Evolutionary conservation across 305 asterid genomes (phyloP).

Genomic region (Fraxinus sp.): DNA sequence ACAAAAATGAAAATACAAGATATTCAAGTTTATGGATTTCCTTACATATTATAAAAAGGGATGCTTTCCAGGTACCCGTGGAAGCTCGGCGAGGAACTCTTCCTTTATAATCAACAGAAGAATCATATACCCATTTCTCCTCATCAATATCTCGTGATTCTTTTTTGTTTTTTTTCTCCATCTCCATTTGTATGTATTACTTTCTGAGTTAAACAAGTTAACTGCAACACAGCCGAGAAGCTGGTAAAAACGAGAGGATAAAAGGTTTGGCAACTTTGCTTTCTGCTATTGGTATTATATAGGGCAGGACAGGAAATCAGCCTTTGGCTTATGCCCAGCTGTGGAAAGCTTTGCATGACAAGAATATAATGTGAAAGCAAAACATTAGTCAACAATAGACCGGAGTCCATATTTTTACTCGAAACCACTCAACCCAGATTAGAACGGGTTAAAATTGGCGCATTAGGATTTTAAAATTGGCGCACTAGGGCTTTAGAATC

Average conservation of each 20-base stretch:
- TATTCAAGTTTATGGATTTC: neutral
- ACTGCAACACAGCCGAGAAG: neutral
- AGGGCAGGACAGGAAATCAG: neutral
- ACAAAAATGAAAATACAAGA: neutral
- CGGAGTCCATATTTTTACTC: neutral
- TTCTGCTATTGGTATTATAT: neutral
- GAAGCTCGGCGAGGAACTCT: constrained; percentile 63
- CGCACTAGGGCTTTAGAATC: neutral
- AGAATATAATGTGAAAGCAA: neutral
- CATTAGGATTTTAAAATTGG: no score
- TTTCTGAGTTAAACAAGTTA: neutral
- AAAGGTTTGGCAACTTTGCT: neutral
- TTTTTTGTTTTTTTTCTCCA: constrained; percentile 30
- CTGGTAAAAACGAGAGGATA: neutral
- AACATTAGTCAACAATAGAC: neutral
- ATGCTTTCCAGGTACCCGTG: constrained; percentile 85
- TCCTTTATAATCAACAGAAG: constrained; percentile 69
- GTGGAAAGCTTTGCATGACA: neutral
- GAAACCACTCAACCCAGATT: neutral
- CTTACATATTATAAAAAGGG: constrained; percentile 71
- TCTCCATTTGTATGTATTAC: constrained; percentile 20
- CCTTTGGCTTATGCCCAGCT: neutral
- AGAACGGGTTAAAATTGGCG: neutral
- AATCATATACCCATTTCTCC: constrained; percentile 66
- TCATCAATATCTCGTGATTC: constrained; percentile 35